Base-by-base conservation (phyloP, 2,329 filamentous ascomycete species). In the Colletotrichum agaves region DNA sequence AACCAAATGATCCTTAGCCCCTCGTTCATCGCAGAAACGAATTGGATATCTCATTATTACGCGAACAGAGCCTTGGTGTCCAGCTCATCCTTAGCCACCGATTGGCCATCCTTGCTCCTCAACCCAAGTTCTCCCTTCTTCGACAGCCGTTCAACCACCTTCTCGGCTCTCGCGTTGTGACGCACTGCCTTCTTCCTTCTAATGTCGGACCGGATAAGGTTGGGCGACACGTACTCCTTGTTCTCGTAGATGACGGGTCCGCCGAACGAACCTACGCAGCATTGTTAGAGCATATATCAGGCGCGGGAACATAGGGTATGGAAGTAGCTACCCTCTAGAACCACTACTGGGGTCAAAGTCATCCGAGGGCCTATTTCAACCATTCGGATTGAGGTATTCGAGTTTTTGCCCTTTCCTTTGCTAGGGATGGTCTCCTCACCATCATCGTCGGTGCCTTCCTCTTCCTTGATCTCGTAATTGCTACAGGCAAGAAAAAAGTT, bases 191-290 rank as follows among this genome's bases (percentile, higher is more conserved):
- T 94, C 73, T 87, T 84, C 79, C 88, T 84, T 73, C 93, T 86
- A 73, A 97, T 79, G 71, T 98, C 96, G 44, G 93, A 85, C 72
- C 96, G 87, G 71, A 98, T 89, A 81, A 98, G 93, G 87, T 99
- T 99, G 10, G 96, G 96, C 72, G 92, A 96, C 61, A 99, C 93
- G 75, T 97, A 99, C 78, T 97, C 91, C 85, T 93, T 96, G 84
- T 98, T 98, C 84, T 98, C 93, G 82, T 97, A 99, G 76, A 99
- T 97, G 71, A 98, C 93, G 3, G 96, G 95, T 0, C 96, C 96
- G 61, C 95, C 95, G 74, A 99, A 98, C 69, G 92, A 37, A 37
- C 35, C 35, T 37, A 37, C 12, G 35, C 35, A 37, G 13, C 3
- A 15, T 37, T 8, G 35, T 37, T 15, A 37, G 35, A 37, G 35